Percentiles rank a stretch among this genome's conserved stretches.
Conservation (phyloP, 345 rosid genomes). For the Cardamine chenopodiifolia region DNA sequence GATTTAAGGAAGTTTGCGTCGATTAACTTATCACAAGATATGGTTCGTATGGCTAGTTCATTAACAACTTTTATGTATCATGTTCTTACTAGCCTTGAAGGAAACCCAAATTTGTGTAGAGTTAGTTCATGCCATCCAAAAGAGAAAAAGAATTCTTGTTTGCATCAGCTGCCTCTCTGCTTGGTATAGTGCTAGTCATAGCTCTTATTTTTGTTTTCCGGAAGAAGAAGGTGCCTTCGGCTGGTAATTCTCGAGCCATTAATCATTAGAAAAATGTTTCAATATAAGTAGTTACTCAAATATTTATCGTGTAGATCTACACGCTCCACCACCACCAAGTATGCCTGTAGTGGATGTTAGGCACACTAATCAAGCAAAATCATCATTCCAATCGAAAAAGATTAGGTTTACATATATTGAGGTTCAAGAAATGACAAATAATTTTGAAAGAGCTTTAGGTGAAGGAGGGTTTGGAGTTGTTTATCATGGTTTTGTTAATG, state of each 20-base stretch:
- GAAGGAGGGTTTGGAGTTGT: constrained; percentile 53
- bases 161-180: constrained; percentile 38
- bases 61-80: neutral
- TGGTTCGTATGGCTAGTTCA: no score
- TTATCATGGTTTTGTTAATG: constrained; percentile 45
- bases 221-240: constrained; percentile 27
- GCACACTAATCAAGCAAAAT: neutral
- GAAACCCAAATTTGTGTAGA: constrained; percentile 42
- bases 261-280: no score
- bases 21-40: no score
- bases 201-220: constrained; percentile 27
- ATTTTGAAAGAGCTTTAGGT: constrained; percentile 43
- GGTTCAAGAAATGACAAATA: constrained; percentile 45
- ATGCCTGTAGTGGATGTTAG: neutral
- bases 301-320: neutral
- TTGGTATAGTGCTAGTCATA: constrained; percentile 15
- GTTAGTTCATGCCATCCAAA: constrained; percentile 18
- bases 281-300: no score
- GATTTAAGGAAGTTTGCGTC: no score
- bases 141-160: constrained; percentile 4
- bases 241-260: neutral
- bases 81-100: constrained; percentile 29
- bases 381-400: constrained; percentile 27
- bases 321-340: constrained; percentile 1
- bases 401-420: constrained; percentile 36